These are phyloP conservation scores for Claviceps spartinae DNA, from an alignment of 2,329 filamentous ascomycete species.

Conservation along the genomic window DNA sequence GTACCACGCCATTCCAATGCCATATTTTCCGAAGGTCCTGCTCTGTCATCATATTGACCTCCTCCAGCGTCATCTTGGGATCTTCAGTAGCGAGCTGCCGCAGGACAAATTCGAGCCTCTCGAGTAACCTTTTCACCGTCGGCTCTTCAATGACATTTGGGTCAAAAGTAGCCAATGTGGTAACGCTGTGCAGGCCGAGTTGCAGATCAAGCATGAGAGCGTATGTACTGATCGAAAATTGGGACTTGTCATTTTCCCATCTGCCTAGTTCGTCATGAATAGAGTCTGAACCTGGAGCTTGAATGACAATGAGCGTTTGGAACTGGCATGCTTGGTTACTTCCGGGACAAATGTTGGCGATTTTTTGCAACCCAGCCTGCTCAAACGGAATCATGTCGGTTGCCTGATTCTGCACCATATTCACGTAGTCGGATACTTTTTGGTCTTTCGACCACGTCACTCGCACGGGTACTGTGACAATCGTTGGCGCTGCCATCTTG, in stretches of 20 bases:
- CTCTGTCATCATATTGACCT: background rate
- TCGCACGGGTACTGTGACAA: conserved; percentile 29
- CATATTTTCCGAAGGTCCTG: conserved; percentile 31
- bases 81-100: background rate
- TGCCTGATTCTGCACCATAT: conserved; percentile 7
- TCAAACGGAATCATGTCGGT: conserved; percentile 10
- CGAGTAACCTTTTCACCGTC: background rate
- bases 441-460: conserved; percentile 18
- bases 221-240: background rate
- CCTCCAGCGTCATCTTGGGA: background rate
- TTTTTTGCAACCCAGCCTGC: conserved; percentile 11
- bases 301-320: conserved; percentile 16
- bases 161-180: background rate
- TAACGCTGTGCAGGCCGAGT: no score
- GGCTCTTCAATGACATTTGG: background rate
- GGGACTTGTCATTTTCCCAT: background rate
- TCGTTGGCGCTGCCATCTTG: conserved; percentile 16
- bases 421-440: conserved; percentile 5
- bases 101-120: background rate
- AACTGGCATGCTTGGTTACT: conserved; percentile 12
- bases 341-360: conserved; percentile 8
- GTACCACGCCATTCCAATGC: conserved; percentile 31
- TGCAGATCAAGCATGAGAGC: background rate
- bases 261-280: background rate
- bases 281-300: no score